Base-by-base conservation (phyloP, 75 land plant genomes). In the Isoetes taiwanensis region DNA sequence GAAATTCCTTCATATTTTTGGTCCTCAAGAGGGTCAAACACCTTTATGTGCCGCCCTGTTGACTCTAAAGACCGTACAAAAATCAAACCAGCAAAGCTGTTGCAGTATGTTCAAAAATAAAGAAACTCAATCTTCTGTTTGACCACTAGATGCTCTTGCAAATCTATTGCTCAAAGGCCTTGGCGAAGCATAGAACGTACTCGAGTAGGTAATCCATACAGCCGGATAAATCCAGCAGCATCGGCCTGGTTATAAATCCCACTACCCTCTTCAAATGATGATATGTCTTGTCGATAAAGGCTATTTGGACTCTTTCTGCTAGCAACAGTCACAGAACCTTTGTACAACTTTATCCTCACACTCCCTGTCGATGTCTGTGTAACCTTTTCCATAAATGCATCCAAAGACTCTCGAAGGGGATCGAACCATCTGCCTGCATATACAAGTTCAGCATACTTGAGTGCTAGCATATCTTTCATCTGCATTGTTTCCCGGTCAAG, bases 381-480 rank as follows among this genome's bases (percentile, higher is more conserved):
- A 31, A 94, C 71, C 64, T 85, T 74, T 77, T 94, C 78, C 86
- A 82, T 89, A 59, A 94, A 94, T 5, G 86, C 84, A 71, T 94
- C 99, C 74, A 94, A 68, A 11, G 99, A 76, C 30, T 80, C 78
- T 11, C 90, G 80, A 10, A 94, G 78, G 20, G 99, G 99, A 63
- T 94, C 99, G 58, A 94, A 94, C 99, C 99, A 94, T 34, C 90
- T 66, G 10, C 99, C 99, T 0, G 99, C 99, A 54, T 94, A 94
- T 0, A 94, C 99, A 33, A 94, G 68, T 66, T 94, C 99, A 0
- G 99, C 99, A 67, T 94, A 94, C 61, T 89, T 88, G 24, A 94
- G 67, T 14, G 99, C 90, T 3, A 82, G 50, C 1, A 61, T 41
- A 61, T 94, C 99, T 41, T 94, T 94, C 9, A 69, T 41, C 66